Base-by-base conservation (phyloP, 768 basidiomycete species). In the Tricholoma furcatifolium region DNA sequence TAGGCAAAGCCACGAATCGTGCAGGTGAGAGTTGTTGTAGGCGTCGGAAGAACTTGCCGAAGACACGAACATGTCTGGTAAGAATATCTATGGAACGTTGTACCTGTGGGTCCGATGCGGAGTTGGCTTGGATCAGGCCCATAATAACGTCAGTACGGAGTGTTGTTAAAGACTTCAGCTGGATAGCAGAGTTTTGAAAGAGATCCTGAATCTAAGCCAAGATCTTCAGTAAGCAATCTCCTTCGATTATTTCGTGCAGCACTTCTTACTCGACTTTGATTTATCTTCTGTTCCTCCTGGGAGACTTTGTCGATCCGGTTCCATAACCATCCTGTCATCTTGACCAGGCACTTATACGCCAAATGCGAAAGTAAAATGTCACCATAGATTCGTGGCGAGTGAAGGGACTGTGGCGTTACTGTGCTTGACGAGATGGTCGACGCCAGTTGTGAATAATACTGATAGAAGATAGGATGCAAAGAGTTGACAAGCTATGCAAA, bases 21-120 rank as follows among this genome's bases (percentile, higher is more conserved):
- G 72, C 52, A 17, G 72, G 60, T 9, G 79, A 74, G 17, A 86
- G 74, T 60, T 87, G 83, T 56, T 91, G 87, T 58, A 92, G 62
- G 30, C 86, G 77, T 42, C 88, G 77, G 72, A 91, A 93, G 61
- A 87, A 84, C 67, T 92, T 93, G 12, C 91, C 92, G 60, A 91
- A 85, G 30, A 80, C 65, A 39, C 79, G 79, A 24, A 90, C 72
- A 60, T 91, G 89, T 43, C 81, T 81, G 7, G 87, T 86, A 24
- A 93, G 68, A 32, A 78, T 65, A 38, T 83, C 76, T 24, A 89
- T 65, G 3, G 81, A 77, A 36, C 70, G 75, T 8, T 68, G 60
- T 6, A 74, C 60, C 9, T 73, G 69, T 18, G 74, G 65, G 57
- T 75, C 71, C 27, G 54, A 40, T 15, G 21, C 52, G 17, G 51